Evolutionary conservation across 208 protist genomes (phyloP), one percentile per base, ranked within the genome.

Genomic region (Balamuthia mandrillaris): DNA sequence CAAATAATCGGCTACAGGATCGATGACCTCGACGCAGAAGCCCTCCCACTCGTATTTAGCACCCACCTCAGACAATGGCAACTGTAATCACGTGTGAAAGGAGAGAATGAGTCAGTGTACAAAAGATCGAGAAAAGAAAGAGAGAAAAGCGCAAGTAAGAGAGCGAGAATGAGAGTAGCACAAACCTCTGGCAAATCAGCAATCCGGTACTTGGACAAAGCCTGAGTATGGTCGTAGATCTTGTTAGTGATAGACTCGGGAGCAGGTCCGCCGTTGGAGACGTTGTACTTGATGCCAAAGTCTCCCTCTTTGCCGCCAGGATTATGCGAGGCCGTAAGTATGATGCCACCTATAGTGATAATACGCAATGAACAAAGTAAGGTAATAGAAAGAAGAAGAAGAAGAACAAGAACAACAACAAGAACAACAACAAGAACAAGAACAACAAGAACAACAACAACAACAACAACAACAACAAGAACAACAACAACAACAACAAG

Each of bases 221-320:
- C 87, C 18, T 90, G 83, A 10, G 97, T 96, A 51, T 94, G 74
- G n/a, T 95, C 87, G 88, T 94, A 98, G 85, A 99, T 98, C 18
- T 63, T 82, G 33, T 96, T 88, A 12, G 97, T 99, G 41, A 99
- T 85, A 44, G 90, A 92, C 86, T 98, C 96, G 21, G 96, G 93
- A 0, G 98, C 97, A 24, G 98, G 97, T 31, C 96, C 98, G 66
- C 98, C 97, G 87, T 99, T 99, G 21, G 88, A 88, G 44, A 90
- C 91, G 92, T 99, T 99, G 91, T 97, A 99, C 92, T 99, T 99
- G 87, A 99, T 97, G 78, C 98, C 98, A 90, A 99, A 99, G 89
- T 99, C 98, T 37, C 94, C 95, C 3, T 94, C 86, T 27, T 94
- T 90, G 61, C 98, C 98, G 61, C 97, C 98, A 21, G 98, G 97